Evolutionary conservation across 2,329 filamentous ascomycete genomes (phyloP).

Genomic region (Penicillium sp.): DNA sequence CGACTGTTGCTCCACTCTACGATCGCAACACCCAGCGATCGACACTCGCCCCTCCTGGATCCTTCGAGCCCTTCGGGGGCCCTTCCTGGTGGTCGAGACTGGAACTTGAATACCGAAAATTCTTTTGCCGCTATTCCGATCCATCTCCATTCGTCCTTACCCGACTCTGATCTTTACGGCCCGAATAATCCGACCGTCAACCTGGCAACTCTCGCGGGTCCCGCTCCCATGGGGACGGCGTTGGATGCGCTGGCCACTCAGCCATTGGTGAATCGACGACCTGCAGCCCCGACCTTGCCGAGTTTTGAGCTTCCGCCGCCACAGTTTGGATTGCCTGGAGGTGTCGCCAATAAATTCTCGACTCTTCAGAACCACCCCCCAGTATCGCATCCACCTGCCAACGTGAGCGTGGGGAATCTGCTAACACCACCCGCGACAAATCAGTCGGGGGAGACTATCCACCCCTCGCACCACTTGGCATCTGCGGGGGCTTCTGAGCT

Average conservation of each 20-base stretch:
- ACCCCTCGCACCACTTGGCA: slow-evolving; percentile 46
- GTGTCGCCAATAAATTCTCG: slow-evolving; percentile 53
- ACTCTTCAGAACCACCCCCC: slow-evolving; percentile 31
- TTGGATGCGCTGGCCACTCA: slow-evolving; percentile 61
- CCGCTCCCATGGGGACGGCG: slow-evolving; percentile 62
- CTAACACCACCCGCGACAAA: slow-evolving; percentile 63
- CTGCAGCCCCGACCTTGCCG: slow-evolving; percentile 68
- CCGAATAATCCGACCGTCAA: slow-evolving; percentile 49
- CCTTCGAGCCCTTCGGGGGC: slow-evolving; percentile 47
- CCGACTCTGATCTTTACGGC: slow-evolving; percentile 43
- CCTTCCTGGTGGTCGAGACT: slow-evolving; percentile 51
- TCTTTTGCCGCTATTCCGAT: slow-evolving; percentile 21
- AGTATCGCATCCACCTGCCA: slow-evolving; percentile 45
- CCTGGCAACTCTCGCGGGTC: slow-evolving; percentile 64
- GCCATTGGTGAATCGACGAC: slow-evolving; percentile 70
- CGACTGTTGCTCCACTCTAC: slow-evolving; percentile 10
- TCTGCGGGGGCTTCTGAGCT: slow-evolving; percentile 29
- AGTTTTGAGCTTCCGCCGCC: slow-evolving; percentile 69
- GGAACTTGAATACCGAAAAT: slow-evolving; percentile 40
- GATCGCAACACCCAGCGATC: slow-evolving; percentile 36
- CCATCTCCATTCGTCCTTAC: slow-evolving; percentile 29
- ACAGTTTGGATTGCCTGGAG: slow-evolving; percentile 42
- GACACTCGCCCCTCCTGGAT: slow-evolving; percentile 51
- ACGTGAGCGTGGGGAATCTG: slow-evolving; percentile 60
- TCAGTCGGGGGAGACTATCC: slow-evolving; percentile 48